Percentiles rank a stretch among this genome's conserved stretches.
These are phyloP conservation scores for Phytophthora hybrid DNA, from an alignment of 352 stramenopile genomes.

Conservation along the genomic window DNA sequence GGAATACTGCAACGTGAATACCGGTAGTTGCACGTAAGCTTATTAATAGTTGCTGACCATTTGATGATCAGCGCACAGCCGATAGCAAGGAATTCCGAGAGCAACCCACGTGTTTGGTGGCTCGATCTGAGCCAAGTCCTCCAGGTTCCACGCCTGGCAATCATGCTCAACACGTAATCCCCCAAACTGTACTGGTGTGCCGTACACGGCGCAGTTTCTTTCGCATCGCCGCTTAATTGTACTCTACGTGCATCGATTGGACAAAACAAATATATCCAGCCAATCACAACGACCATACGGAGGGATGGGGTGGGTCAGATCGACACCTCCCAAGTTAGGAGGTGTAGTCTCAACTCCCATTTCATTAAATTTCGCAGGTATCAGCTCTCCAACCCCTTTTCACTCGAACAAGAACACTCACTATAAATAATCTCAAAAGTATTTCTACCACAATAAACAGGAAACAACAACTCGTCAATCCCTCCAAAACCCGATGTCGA, in stretches of 20 bases:
- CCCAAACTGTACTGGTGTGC: slow-evolving; percentile 8
- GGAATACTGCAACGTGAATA: neutral
- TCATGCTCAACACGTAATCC: neutral
- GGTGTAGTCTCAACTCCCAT: neutral
- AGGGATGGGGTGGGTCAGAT: neutral
- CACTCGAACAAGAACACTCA: neutral
- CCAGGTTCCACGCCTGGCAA: neutral
- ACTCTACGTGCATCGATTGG: slow-evolving; percentile 19
- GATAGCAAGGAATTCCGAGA: neutral
- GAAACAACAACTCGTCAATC: neutral
- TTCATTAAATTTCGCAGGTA: neutral
- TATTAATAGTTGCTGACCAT: too few species aligned
- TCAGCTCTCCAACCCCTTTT: neutral
- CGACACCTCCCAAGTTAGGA: neutral
- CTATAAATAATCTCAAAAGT: neutral
- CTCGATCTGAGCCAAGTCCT: too few species aligned
- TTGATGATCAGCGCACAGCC: neutral
- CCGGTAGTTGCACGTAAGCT: too few species aligned
- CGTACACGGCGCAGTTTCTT: slow-evolving; percentile 28
- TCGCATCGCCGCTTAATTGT: slow-evolving; percentile 14
- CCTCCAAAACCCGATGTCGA: neutral
- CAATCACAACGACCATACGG: neutral
- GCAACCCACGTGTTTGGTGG: neutral
- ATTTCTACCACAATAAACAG: too few species aligned
- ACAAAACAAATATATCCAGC: slow-evolving; percentile 12